Conservation (phyloP, 768 basidiomycete species). For the Pisolithus orientalis region DNA sequence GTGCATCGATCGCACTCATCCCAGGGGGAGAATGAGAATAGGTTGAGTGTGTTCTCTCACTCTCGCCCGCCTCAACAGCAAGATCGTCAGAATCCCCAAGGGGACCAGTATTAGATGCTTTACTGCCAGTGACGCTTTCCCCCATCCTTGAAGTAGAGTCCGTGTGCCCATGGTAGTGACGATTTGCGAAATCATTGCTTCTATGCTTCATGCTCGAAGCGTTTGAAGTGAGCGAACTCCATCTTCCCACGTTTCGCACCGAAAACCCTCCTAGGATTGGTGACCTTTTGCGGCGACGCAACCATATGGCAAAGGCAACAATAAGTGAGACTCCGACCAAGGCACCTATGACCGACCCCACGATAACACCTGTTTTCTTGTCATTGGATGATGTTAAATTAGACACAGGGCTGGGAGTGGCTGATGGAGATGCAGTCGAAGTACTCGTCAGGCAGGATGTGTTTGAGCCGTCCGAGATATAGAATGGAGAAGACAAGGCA, state of each 20-base stretch:
- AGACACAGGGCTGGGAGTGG: slow-evolving; percentile 5
- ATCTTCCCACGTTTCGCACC: slow-evolving; percentile 15
- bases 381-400: slow-evolving; percentile 20
- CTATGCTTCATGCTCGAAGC: slow-evolving; percentile 10
- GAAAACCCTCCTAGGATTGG: slow-evolving; percentile 26
- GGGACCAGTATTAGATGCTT: slow-evolving; percentile 10
- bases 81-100: slow-evolving; percentile 20
- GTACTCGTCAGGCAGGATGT: slow-evolving; percentile 26
- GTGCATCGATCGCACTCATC: slow-evolving; percentile 14
- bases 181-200: background rate
- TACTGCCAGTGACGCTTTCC: slow-evolving; percentile 9
- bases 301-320: slow-evolving; percentile 28
- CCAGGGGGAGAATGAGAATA: slow-evolving; percentile 6
- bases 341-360: slow-evolving; percentile 48
- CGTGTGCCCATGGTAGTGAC: slow-evolving; percentile 15
- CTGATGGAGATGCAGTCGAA: slow-evolving; percentile 6
- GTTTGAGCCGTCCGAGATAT: slow-evolving; percentile 31
- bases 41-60: slow-evolving; percentile 18
- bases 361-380: slow-evolving; percentile 38
- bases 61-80: slow-evolving; percentile 6
- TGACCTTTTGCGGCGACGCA: slow-evolving; percentile 13
- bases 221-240: slow-evolving; percentile 24
- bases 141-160: slow-evolving; percentile 17
- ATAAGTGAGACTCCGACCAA: slow-evolving; percentile 30
- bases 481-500: slow-evolving; percentile 27